Evolutionary conservation across 441 rosid species (phyloP).

Genomic region (Croton laevigatus): DNA sequence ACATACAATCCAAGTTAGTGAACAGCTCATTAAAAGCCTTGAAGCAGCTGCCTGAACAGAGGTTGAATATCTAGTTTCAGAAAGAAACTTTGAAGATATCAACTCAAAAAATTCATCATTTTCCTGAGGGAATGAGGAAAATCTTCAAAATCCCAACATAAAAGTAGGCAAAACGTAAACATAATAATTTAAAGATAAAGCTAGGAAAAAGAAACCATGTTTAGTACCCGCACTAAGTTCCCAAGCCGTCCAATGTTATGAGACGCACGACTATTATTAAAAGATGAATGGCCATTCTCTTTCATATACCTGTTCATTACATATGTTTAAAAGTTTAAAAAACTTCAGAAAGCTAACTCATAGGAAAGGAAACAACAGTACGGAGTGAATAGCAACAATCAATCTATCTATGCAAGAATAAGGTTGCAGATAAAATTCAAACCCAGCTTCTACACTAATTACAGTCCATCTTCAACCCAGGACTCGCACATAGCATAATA

Average conservation of each 20-base stretch:
- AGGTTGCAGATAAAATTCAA: background rate
- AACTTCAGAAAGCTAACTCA: background rate
- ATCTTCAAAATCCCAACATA: slow-evolving; percentile 8
- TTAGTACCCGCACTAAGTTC: slow-evolving; percentile 63
- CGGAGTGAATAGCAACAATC: background rate
- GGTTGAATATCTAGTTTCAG: slow-evolving; percentile 69
- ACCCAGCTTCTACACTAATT: background rate
- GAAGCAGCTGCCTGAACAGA: slow-evolving; percentile 86
- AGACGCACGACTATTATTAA: slow-evolving; percentile 60
- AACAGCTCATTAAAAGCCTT: slow-evolving; percentile 79
- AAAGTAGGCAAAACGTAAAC: slow-evolving; percentile 4
- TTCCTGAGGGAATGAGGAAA: slow-evolving; percentile 51
- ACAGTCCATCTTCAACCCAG: slow-evolving; percentile 1
- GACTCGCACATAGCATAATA: background rate
- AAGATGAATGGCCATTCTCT: slow-evolving; percentile 47
- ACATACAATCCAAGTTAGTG: slow-evolving; percentile 77
- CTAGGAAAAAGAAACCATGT: slow-evolving; percentile 12
- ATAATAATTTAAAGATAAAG: background rate
- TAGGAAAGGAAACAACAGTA: background rate
- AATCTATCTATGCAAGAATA: background rate
- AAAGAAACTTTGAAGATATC: slow-evolving; percentile 79
- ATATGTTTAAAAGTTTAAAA: background rate
- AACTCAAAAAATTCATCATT: slow-evolving; percentile 96
- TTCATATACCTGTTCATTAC: slow-evolving; percentile 48
- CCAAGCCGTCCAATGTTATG: slow-evolving; percentile 83